phyloP scores from a whole-genome alignment of 2,329 filamentous ascomycete genomes.

The Exophiala mesophila region DNA sequence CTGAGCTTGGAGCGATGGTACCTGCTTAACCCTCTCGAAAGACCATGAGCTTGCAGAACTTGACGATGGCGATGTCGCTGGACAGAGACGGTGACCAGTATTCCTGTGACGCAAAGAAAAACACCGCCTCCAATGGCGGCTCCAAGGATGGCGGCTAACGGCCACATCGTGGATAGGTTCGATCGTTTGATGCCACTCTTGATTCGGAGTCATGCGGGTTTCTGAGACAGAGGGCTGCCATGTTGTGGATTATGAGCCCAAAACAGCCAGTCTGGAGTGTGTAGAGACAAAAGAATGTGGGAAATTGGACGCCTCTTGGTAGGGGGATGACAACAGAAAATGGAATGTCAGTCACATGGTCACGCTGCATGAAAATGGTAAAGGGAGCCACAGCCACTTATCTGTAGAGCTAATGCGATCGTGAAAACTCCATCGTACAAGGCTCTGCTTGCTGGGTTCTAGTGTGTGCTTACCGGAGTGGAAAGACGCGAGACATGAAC shows the following conservation, averaged over 20 bases:
- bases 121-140: conserved; percentile 17
- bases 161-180: conserved; percentile 25
- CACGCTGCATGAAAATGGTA: no score
- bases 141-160: conserved; percentile 18
- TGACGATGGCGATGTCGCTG: conserved; percentile 20
- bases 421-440: no score
- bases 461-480: no score
- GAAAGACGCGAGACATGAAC: no score
- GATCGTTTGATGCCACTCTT: conserved; percentile 1
- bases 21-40: conserved; percentile 15
- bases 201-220: conserved; percentile 1
- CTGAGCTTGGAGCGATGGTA: conserved; percentile 23
- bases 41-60: conserved; percentile 11
- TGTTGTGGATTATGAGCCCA: no score
- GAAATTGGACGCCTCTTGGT: conserved; percentile 14
- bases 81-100: conserved; percentile 15
- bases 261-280: no score
- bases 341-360: conserved; percentile 8
- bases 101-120: conserved; percentile 12
- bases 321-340: no score
- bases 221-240: no score
- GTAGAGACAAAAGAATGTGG: conserved; percentile 15
- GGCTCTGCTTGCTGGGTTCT: no score
- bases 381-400: background rate
- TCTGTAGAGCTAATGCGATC: no score